A percentile compares a stretch with the other conserved stretches of the same genome.
phyloP scores from a whole-genome alignment of 495 filamentous ascomycete species.

The Podospora pseudocomata region DNA sequence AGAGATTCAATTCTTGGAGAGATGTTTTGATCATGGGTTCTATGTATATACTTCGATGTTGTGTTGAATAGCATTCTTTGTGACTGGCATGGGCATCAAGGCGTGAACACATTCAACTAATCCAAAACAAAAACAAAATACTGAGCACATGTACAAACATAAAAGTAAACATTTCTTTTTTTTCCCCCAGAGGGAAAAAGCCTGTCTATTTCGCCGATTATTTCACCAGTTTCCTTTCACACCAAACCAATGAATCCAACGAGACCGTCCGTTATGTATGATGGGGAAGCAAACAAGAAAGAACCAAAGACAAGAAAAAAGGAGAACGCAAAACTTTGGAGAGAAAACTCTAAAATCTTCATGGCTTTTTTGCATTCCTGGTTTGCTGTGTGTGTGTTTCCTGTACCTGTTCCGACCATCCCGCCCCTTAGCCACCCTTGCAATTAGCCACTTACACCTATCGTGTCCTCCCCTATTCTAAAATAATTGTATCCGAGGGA shows the following conservation, averaged over 20 bases:
- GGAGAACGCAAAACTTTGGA: background rate
- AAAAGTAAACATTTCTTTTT: background rate
- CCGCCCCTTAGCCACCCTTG: background rate
- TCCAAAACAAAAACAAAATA: background rate
- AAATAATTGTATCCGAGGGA: background rate
- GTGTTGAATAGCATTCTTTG: too few relatives aligned
- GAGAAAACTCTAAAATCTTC: background rate
- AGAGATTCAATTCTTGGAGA: too few relatives aligned
- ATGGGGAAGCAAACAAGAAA: background rate
- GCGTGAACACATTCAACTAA: too few relatives aligned
- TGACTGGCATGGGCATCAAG: too few relatives aligned
- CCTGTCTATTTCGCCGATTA: background rate
- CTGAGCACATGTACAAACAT: background rate
- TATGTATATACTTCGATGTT: too few relatives aligned
- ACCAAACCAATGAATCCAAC: background rate
- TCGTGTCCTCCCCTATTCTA: background rate
- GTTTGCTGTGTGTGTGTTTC: background rate
- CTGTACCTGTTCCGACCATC: background rate
- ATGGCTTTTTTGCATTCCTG: constrained; percentile 3
- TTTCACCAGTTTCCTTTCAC: background rate
- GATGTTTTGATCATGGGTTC: too few relatives aligned
- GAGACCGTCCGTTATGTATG: background rate
- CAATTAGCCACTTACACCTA: background rate
- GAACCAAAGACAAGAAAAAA: background rate
- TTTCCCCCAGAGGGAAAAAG: background rate